Evolutionary conservation across 176 grass and related monocot species (phyloP), one percentile per base, ranked within the genome.

Genomic region (Oryza meyeriana): DNA sequence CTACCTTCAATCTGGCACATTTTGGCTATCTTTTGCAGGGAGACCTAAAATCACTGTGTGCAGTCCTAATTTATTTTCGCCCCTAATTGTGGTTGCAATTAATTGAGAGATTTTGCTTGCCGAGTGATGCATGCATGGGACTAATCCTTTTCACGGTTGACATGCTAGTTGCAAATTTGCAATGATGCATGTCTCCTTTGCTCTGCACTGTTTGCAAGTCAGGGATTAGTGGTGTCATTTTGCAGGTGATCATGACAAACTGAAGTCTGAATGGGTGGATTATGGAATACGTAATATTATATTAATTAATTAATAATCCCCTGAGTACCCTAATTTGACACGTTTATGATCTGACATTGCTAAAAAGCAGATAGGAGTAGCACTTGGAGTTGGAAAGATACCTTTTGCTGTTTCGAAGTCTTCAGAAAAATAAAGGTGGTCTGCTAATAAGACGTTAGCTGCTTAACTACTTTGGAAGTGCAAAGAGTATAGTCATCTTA

Each of bases 131-230:
- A 66, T 44, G 27, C 57, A 34, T 28, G 2, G 34, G 58, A 72
- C 35, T 61, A 45, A 79, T 83, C 66, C 10, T 79, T 82, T 61
- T 86, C 88, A 59, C 2, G 66, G 66, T 86, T 59, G 22, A 31
- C 57, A 66, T 39, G 83, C 35, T 57, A 76, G 81, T 65, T 52
- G 72, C 72, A 76, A 33, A 76, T 89, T 58, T 64, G 65, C 66
- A 76, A 44, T 83, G 81, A 66, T 75, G 10, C 33, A 44, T 85
- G 59, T 58, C 13, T 26, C 1, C 7, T 55, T 77, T 72, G 57
- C 35, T 73, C 72, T 71, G 77, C 18, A 34, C 40, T 76, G 33
- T 81, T 57, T 65, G 6, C 59, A 40, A 47, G 66, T 42, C 44
- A 26, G 31, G 47, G 40, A 61, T 82, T 76, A 42, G 64, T 72